Percentiles rank a stretch among this genome's conserved stretches.
Evolutionary conservation across 305 asterid genomes (phyloP).

Genomic region (Withania somnifera): DNA sequence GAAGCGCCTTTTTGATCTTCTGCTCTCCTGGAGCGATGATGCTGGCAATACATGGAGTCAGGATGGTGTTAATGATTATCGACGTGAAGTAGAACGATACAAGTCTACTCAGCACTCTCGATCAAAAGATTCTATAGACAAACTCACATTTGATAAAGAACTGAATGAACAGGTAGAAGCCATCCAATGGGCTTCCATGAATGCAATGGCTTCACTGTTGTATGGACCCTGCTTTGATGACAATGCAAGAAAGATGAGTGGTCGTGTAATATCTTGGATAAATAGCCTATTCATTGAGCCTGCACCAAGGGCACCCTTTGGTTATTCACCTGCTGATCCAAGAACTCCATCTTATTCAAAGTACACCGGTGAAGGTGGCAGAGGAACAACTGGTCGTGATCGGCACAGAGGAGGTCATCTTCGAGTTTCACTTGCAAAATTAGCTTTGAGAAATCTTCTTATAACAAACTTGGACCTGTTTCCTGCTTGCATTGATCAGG

Average conservation of each 20-base stretch:
- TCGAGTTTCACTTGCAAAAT: conserved; percentile 84
- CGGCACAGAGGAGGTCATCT: conserved; percentile 96
- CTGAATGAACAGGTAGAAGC: conserved; percentile 95
- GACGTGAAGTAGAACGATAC: conserved; percentile 99
- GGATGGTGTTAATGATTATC: conserved; percentile 87
- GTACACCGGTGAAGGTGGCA: conserved; percentile 69
- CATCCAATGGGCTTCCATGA: conserved; percentile 99
- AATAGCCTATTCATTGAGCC: conserved; percentile 97
- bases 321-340: conserved; percentile 98
- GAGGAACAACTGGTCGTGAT: conserved; percentile 82
- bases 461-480: conserved; percentile 95
- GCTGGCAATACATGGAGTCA: conserved; percentile 89
- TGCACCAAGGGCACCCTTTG: conserved; percentile 95
- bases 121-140: conserved; percentile 92
- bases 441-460: conserved; percentile 90
- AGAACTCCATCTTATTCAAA: conserved; percentile 93
- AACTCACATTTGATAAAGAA: conserved; percentile 91
- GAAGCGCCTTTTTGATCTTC: conserved; percentile 91
- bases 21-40: conserved; percentile 92
- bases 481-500: conserved; percentile 99
- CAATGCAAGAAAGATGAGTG: conserved; percentile 98
- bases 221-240: conserved; percentile 99
- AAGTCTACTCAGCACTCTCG: conserved; percentile 90
- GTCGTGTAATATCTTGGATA: conserved; percentile 97
- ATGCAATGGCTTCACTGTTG: conserved; percentile 95